Conservation (phyloP, 139 green algal species). For the Ulvella scutata region DNA sequence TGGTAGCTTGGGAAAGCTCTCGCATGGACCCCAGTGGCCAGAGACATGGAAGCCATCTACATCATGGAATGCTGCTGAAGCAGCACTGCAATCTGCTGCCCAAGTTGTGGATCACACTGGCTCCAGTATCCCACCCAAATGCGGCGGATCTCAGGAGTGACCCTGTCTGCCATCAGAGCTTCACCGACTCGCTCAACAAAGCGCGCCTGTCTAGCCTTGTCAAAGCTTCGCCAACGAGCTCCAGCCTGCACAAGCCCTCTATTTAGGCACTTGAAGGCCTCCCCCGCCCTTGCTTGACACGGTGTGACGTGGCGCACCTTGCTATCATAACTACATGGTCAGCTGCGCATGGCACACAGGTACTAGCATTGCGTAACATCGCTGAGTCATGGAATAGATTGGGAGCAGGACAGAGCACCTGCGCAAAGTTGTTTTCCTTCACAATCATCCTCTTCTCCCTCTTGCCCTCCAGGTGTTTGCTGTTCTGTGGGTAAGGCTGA, state of each 20-base stretch:
- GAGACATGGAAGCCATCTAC: too few species aligned
- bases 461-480: slow-evolving; percentile 30
- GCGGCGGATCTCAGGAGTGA: slow-evolving; percentile 36
- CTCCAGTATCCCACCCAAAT: slow-evolving; percentile 90
- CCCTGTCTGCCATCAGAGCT: neutral
- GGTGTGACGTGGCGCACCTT: slow-evolving; percentile 43
- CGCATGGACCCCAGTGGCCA: too few species aligned
- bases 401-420: slow-evolving; percentile 13
- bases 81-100: slow-evolving; percentile 50
- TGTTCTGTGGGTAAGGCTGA: slow-evolving; percentile 40
- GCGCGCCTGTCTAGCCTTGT: neutral
- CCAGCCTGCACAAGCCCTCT: neutral
- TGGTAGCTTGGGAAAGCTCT: too few species aligned
- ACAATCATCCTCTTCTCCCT: slow-evolving; percentile 66
- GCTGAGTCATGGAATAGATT: slow-evolving; percentile 2
- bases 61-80: slow-evolving; percentile 31
- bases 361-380: neutral
- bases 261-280: neutral
- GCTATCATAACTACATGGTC: slow-evolving; percentile 52
- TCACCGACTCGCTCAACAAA: neutral
- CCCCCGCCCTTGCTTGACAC: neutral
- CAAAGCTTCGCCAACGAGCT: neutral
- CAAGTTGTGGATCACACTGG: slow-evolving; percentile 63
- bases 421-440: slow-evolving; percentile 93
- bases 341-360: slow-evolving; percentile 45